Base-by-base conservation (phyloP, 805 yeast species). In the Torulaspora microellipsoides region DNA sequence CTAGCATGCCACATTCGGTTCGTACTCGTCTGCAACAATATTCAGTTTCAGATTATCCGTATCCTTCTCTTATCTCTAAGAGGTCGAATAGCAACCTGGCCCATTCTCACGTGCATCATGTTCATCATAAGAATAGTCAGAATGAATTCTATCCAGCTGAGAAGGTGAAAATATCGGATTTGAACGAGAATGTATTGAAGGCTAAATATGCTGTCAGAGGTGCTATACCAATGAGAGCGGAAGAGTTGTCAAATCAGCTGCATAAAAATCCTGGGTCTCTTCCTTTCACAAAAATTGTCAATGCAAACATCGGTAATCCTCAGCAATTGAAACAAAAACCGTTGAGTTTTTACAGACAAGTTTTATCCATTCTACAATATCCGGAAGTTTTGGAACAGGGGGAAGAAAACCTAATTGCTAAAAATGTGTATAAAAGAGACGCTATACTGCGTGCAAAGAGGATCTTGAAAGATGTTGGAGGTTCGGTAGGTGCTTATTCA, bases 161-260 rank as follows among this genome's bases (percentile, higher is more conserved):
- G 12, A 65, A 59, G 38, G 57, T 83, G 31, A 50, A 66, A 2
- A 59, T 73, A 10, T 56, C 60, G 1, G 87, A 84, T 49, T 69
- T 90, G 55, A 91, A 91, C 64, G 80, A 75, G 45, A 70, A 76
- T 45, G 89, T 91, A 8, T 70, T 88, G 38, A 78, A 79, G 42
- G 98, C 99, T 15, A 84, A 90, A 60, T 93, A 93, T 61, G 99
- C 99, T 3, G 99, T 93, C 23, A 76, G 99, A 58, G 99, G 99
- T 25, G 74, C 78, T 28, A 85, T 93, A 47, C 98, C 99, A n/a
- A 78, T 83, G 49, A 79, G 88, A 53, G 98, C 99, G 20, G 98
- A 91, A 56, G 85, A 88, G 59, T 69, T 93, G 46, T 73, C 81
- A 46, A 68, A 66, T 8, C 75, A 78, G 53, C 71, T 93, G 31